Evolutionary conservation across 2,329 filamentous ascomycete genomes (phyloP).

Genomic region (Xylogone sp.): DNA sequence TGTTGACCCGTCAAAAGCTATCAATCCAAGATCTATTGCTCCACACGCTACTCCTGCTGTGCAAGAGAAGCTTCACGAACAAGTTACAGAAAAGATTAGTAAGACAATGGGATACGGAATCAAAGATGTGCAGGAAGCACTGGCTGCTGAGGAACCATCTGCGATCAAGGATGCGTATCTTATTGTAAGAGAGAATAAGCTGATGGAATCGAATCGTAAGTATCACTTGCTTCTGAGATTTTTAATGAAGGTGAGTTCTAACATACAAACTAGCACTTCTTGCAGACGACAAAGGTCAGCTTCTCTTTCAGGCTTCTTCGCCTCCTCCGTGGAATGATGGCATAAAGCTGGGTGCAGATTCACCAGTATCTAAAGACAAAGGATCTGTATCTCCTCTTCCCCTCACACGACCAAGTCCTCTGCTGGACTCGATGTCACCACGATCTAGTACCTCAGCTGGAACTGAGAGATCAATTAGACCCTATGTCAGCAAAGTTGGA

Average conservation of each 20-base stretch:
- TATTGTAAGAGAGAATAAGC: constrained; percentile 94
- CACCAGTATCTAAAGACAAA: constrained; percentile 14
- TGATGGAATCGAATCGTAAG: constrained; percentile 94
- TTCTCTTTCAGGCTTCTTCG: constrained; percentile 50
- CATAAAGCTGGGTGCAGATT: constrained; percentile 22
- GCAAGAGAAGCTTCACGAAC: constrained; percentile 85
- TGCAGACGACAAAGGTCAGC: constrained; percentile 26
- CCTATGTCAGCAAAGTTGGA: constrained; percentile 72
- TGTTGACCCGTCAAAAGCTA: constrained; percentile 89
- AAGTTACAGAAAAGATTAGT: constrained; percentile 91
- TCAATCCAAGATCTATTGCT: constrained; percentile 76
- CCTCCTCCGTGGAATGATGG: constrained; percentile 46
- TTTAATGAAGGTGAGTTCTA: constrained; percentile 7
- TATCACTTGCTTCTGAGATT: constrained; percentile 21
- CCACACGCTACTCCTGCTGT: constrained; percentile 74
- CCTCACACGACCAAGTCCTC: constrained; percentile 15
- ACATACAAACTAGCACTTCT: constrained; percentile 23
- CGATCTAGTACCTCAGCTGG: constrained; percentile 26
- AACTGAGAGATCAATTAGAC: constrained; percentile 25
- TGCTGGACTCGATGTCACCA: constrained; percentile 25
- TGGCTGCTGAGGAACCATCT: constrained; percentile 88
- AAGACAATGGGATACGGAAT: constrained; percentile 98
- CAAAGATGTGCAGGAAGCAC: constrained; percentile 89
- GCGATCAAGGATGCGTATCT: constrained; percentile 99
- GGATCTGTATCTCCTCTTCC: constrained; percentile 2